These are phyloP conservation scores for Acorus gramineus DNA, from an alignment of 106 monocot genomes.

Conservation along the genomic window DNA sequence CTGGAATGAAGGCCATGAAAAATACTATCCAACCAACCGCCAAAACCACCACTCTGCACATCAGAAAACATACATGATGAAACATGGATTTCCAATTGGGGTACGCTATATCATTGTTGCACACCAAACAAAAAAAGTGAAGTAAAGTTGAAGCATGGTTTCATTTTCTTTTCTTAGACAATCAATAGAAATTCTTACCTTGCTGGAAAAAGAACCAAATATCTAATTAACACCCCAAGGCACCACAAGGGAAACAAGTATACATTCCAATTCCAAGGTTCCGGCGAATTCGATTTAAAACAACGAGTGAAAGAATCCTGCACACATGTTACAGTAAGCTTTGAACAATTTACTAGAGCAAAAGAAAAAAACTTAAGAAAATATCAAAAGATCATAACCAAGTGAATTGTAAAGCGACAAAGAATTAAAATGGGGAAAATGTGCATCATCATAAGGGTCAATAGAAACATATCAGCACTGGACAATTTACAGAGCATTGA, in stretches of 20 bases:
- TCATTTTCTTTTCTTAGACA: no score
- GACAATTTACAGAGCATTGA: no score
- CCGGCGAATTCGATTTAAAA: conserved; percentile 92
- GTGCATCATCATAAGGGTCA: no score
- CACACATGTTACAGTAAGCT: not conserved
- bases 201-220: conserved; percentile 75
- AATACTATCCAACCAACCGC: conserved; percentile 76
- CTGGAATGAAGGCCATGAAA: conserved; percentile 69
- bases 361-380: not conserved
- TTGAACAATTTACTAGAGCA: not conserved
- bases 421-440: no score
- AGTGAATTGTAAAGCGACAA: no score
- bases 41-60: conserved; percentile 46
- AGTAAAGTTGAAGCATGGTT: no score
- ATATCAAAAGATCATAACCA: not conserved
- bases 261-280: conserved; percentile 96
- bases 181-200: conserved; percentile 24
- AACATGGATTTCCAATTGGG: no score
- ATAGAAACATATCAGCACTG: no score
- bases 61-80: no score
- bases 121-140: no score
- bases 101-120: no score
- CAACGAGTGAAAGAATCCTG: conserved; percentile 95
- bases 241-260: conserved; percentile 97
- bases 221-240: conserved; percentile 79